Evolutionary conservation across 225 moss, liverwort and hornwort genomes (phyloP), one percentile per base, ranked within the genome.

Genomic region (Bryum argenteum): DNA sequence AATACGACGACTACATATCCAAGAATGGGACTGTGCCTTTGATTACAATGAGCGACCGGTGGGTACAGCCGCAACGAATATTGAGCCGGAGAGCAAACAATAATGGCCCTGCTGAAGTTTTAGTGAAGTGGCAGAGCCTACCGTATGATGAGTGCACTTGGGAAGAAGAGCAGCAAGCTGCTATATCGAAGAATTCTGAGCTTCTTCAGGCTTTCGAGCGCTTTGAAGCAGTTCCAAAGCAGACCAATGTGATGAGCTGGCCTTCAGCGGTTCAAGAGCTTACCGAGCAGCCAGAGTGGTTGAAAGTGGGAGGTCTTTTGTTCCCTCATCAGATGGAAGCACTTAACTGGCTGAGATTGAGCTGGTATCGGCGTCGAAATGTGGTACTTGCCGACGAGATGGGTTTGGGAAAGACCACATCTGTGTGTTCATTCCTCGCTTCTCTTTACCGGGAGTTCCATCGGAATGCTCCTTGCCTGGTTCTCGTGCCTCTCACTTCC

Each of bases 71-170:
- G 9, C 89, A 94, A 65, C 94, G 97, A 63, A 77, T 94, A 44
- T 69, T 98, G n/a, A 82, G 80, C 15, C 83, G 83, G 63, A 84
- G 86, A 78, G 19, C 47, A 38, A 63, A 81, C 23, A 79, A 79
- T 40, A 75, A 77, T 23, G 81, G 84, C 59, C 40, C 56, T 33
- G 54, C 71, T 16, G 92, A 92, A 75, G 87, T 94, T 4, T 74
- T 94, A 43, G 92, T 94, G 61, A 98, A 94, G 81, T 98, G 97
- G 97, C 75, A 72, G 17, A 78, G 87, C 52, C 66, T 84, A 63
- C 70, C 89, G 42, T 94, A 98, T 54, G 94, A 98, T 65, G 97
- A 88, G 48, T 92, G 97, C 79, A 94, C 92, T 55, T 98, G 97
- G 94, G 97, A 98, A 78, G 73, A 59, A 11, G 77, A 81, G 33